Evolutionary conservation across 192 early-diverging fungal species (phyloP), one percentile per base, ranked within the genome.

Genomic region (Coemansia sp.): DNA sequence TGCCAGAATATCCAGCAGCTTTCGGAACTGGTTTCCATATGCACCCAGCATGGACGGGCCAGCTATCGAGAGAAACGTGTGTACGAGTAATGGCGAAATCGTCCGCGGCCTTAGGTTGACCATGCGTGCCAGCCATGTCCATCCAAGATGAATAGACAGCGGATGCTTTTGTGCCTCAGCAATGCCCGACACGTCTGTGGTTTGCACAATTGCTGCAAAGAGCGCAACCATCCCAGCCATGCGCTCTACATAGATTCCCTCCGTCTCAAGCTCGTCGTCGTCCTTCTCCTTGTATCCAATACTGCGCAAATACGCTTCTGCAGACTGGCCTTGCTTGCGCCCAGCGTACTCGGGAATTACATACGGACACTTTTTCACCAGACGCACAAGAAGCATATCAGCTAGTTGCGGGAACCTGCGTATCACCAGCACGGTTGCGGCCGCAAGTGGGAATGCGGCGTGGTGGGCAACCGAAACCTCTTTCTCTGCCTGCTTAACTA

Each of bases 1-100:
- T 12, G 74, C 92, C 66, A 96, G 91, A 13, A 42, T 26, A 41
- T 69, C 62, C 37, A 82, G 39, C 19, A 70, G 22, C 22, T 76
- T 76, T 16, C 13, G 19, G 48, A 76, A 69, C 62, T 82, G 79
- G 11, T 78, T 41, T 12, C 69, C 69, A 45, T 83, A 83, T 21
- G 69, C 69, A 8, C 65, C 69, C 8, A 55, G 10, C 80, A 77
- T 66, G 21, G 75, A 36, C 0, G 80, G 40, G 36, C 80, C 80
- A 6, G 80, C 80, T 6, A 77, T 54, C 26, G 68, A 73, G 60
- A 83, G 41, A 32, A 83, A 74, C 21, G 72, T 72, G 39, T 72
- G 68, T 39, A 83, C 72, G 41, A 83, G 68, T 45, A 73, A 39
- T 13, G 75, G 75, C 51, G 80, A 83, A 41, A 77, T 71, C 1